Evolutionary conservation across 2,329 filamentous ascomycete genomes (phyloP).

Genomic region (Hirsutella minnesotensis): DNA sequence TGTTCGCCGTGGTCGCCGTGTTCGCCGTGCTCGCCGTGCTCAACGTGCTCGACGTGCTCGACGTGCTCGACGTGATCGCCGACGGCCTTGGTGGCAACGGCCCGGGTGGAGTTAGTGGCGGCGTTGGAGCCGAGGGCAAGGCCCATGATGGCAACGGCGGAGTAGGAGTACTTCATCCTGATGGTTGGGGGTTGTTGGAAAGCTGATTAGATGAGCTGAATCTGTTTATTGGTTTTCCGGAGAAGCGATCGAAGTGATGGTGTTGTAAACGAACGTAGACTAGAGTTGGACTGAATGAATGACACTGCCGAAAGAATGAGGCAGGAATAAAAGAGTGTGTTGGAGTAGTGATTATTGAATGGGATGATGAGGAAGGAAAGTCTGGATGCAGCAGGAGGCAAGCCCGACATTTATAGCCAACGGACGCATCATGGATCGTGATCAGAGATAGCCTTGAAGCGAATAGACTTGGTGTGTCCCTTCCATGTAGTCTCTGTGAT

Average conservation of each 20-base stretch:
- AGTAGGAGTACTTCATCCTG: not conserved
- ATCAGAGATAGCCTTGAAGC: too few species aligned
- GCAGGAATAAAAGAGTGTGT: not conserved
- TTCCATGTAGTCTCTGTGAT: not conserved
- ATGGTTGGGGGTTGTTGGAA: not conserved
- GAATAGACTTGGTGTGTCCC: too few species aligned
- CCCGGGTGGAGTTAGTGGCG: not conserved
- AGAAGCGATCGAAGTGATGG: not conserved
- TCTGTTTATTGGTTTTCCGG: not conserved
- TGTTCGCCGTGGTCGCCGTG: too few species aligned
- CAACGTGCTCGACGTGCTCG: too few species aligned
- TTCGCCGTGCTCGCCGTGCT: too few species aligned
- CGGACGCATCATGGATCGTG: not conserved
- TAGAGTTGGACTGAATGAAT: not conserved
- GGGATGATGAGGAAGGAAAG: not conserved
- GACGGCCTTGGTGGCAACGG: too few species aligned
- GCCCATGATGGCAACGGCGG: conserved; percentile 1
- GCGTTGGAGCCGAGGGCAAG: not conserved
- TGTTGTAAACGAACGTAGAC: not conserved
- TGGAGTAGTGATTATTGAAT: not conserved
- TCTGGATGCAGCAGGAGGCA: not conserved
- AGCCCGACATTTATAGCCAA: not conserved
- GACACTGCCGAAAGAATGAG: not conserved
- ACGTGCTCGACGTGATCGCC: too few species aligned
- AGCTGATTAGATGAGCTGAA: too few species aligned